Percentiles rank a stretch among this genome's conserved stretches.
phyloP scores from a whole-genome alignment of 192 early-diverging fungal genomes.

The Podila epigama region DNA sequence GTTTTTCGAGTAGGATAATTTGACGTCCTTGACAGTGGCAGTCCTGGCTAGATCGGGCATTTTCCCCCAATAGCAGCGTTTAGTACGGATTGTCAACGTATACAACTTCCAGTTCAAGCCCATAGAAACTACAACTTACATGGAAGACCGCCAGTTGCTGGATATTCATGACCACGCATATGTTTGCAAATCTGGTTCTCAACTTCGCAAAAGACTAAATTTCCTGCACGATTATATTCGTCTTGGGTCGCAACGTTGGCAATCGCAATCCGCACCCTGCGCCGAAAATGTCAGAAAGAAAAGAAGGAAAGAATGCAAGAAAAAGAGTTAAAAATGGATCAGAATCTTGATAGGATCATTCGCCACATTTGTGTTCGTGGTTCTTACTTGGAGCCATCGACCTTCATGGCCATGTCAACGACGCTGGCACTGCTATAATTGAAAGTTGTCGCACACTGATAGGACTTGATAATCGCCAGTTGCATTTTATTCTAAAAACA shows the following conservation, averaged over 20 bases:
- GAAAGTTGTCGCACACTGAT: slow-evolving; percentile 17
- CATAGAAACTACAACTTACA: not conserved
- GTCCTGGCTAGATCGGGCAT: not conserved
- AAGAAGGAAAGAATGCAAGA: no score
- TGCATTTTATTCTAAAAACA: slow-evolving; percentile 10
- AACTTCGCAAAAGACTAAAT: slow-evolving; percentile 26
- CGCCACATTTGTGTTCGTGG: not conserved
- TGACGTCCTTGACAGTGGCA: slow-evolving; percentile 36
- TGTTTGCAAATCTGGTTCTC: not conserved
- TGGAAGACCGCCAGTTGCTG: not conserved
- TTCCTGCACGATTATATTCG: slow-evolving; percentile 32
- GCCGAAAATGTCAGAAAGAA: not conserved
- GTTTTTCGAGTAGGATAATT: slow-evolving; percentile 16
- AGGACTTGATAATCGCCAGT: not conserved
- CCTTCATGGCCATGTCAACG: slow-evolving; percentile 31
- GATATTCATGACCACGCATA: slow-evolving; percentile 13
- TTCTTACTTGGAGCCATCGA: slow-evolving; percentile 11
- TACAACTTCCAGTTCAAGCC: no score
- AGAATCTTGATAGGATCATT: not conserved
- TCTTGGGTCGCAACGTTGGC: slow-evolving; percentile 38
- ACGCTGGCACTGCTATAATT: slow-evolving; percentile 34
- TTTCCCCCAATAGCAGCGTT: no score
- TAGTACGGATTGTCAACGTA: no score
- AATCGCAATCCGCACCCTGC: slow-evolving; percentile 20
- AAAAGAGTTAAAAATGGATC: not conserved